phyloP scores from a whole-genome alignment of 441 rosid genomes.

The Corymbia calophylla region DNA sequence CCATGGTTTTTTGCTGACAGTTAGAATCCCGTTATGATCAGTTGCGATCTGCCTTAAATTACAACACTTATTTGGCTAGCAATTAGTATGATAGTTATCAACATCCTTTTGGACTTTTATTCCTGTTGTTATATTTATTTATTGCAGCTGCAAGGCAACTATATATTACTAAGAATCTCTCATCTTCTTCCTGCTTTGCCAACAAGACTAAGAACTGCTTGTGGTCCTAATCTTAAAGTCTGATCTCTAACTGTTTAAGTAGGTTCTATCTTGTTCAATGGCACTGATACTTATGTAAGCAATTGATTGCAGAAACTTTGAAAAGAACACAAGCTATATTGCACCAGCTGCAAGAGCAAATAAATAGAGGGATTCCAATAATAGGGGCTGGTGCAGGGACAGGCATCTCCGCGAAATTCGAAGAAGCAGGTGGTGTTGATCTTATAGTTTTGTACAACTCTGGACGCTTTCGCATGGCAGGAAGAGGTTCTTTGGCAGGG shows the following conservation, averaged over 20 bases:
- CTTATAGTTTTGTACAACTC: conserved; percentile 85
- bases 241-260: background rate
- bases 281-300: background rate
- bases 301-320: conserved; percentile 54
- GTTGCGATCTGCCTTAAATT: background rate
- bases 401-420: conserved; percentile 98
- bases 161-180: background rate
- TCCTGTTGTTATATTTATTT: background rate
- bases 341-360: conserved; percentile 60
- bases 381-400: conserved; percentile 99
- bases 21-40: background rate
- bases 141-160: background rate
- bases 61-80: background rate
- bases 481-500: conserved; percentile 97
- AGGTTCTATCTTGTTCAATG: background rate
- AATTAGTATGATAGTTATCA: background rate
- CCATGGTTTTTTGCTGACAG: background rate
- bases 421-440: conserved; percentile 98
- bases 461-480: conserved; percentile 97
- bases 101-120: background rate
- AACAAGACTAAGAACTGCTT: background rate
- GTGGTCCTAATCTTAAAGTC: background rate
- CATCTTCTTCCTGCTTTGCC: background rate
- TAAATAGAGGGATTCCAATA: conserved; percentile 63
- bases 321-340: conserved; percentile 57